Conservation (phyloP, 2,329 filamentous ascomycete genomes). For the Sarocladiaceae sp. region DNA sequence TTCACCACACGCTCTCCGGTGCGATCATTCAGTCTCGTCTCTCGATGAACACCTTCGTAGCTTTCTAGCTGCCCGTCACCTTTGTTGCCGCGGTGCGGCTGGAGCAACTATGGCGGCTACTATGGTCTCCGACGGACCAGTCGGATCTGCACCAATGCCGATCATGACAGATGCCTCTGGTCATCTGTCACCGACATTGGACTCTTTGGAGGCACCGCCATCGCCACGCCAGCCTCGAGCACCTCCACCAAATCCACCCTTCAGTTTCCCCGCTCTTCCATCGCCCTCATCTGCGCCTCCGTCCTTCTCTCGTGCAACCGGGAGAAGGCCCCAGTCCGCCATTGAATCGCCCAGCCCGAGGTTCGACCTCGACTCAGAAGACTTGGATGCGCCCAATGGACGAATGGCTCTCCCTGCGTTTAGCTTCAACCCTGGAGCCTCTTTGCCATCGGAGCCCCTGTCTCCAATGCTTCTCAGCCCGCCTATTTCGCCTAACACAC, state of each 20-base stretch:
- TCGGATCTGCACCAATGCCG: slow-evolving; percentile 22
- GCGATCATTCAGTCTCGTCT: slow-evolving; percentile 16
- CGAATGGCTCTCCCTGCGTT: slow-evolving; percentile 48
- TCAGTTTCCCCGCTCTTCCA: slow-evolving; percentile 58
- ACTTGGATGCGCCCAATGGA: slow-evolving; percentile 20
- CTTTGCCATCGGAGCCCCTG: slow-evolving; percentile 27
- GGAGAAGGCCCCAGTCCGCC: slow-evolving; percentile 49
- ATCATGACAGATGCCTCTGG: slow-evolving; percentile 21
- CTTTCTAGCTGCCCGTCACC: slow-evolving; percentile 35
- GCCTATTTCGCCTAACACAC: slow-evolving; percentile 50
- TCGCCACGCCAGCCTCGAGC: slow-evolving; percentile 9
- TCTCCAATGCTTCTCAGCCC: slow-evolving; percentile 43
- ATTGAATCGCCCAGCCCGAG: slow-evolving; percentile 39
- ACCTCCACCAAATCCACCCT: slow-evolving; percentile 58
- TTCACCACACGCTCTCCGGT: slow-evolving; percentile 3
- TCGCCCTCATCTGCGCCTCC: slow-evolving; percentile 57
- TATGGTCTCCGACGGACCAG: slow-evolving; percentile 31
- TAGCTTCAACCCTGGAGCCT: slow-evolving; percentile 50
- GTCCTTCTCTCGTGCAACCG: slow-evolving; percentile 42
- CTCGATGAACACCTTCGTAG: slow-evolving; percentile 33
- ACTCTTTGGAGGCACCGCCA: slow-evolving; percentile 15
- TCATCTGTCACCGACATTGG: slow-evolving; percentile 18
- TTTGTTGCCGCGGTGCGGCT: slow-evolving; percentile 47
- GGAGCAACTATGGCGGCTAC: slow-evolving; percentile 38
- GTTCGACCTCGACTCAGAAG: slow-evolving; percentile 25